Evolutionary conservation across 2,329 filamentous ascomycete genomes (phyloP), one percentile per base, ranked within the genome.

Genomic region (Cephalotrichum gorgonifer): DNA sequence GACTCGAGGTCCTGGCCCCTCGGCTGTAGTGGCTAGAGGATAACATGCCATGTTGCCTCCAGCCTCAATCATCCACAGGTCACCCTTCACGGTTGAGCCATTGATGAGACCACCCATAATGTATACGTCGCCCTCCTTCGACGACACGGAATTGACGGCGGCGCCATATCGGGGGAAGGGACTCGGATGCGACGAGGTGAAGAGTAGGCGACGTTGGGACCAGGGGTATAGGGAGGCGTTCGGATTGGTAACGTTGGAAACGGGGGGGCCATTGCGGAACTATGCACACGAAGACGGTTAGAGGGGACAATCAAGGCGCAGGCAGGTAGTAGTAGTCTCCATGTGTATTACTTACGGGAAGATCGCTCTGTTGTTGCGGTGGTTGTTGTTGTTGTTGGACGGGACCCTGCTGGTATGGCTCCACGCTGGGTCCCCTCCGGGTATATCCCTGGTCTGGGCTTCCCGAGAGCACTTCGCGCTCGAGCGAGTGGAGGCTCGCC

Each of bases 81-180:
- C 93, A 44, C 93, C 93, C 63, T 96, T 96, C 42, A 97, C 93
- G 2, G 88, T 95, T 33, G 89, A 87, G 56, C 91, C 91, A 61
- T 95, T 91, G 59, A 98, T 91, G 53, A 98, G 70, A 46, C 93
- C 93, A 54, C 93, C 93, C 90, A 98, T 97, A 61, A 98, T 77
- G 61, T 97, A 98, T 50, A 98, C 86, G 58, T 95, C 88, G 52
- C 94, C 94, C 66, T 98, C 93, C 68, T 97, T 97, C 35, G 90
- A 96, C 23, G 90, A 86, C 15, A 85, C 76, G 1, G 89, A 79
- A 64, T 98, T 98, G 64, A 96, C 91, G 6, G 94, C 93, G 47
- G 94, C 89, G 62, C 93, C 93, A 76, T 98, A 98, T 63, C 93
- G 83, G 14, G 93, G 93, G 58, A 98, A 98, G 0, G 93, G 93